A percentile compares a stretch with the other conserved stretches of the same genome.
phyloP scores from a whole-genome alignment of 2,329 filamentous ascomycete species.

The Pseudogymnoascus destructans region DNA sequence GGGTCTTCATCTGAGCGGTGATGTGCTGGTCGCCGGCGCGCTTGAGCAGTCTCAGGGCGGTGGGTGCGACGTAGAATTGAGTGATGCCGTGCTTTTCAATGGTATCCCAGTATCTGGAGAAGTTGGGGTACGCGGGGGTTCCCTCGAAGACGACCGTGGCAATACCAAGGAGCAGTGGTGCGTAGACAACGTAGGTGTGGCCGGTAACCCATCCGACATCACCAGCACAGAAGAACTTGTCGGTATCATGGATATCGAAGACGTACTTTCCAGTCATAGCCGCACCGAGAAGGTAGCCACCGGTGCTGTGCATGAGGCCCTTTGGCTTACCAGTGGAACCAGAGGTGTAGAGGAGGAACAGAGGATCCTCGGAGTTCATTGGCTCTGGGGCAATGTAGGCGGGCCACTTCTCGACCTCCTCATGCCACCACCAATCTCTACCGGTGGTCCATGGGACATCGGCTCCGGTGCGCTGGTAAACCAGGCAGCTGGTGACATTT shows the following conservation, averaged over 20 bases:
- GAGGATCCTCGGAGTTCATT: slow-evolving; percentile 86
- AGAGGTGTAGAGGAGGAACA: slow-evolving; percentile 96
- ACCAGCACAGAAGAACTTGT: slow-evolving; percentile 93
- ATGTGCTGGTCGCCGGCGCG: slow-evolving; percentile 89
- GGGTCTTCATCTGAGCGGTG: slow-evolving; percentile 74
- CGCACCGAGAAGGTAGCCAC: slow-evolving; percentile 84
- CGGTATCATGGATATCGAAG: slow-evolving; percentile 90
- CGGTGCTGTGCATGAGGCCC: slow-evolving; percentile 96
- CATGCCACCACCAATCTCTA: slow-evolving; percentile 95
- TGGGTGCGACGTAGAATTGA: slow-evolving; percentile 97
- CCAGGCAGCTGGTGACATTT: slow-evolving; percentile 69
- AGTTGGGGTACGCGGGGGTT: slow-evolving; percentile 92
- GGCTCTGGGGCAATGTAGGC: slow-evolving; percentile 78
- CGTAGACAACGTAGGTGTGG: slow-evolving; percentile 96
- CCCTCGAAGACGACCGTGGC: slow-evolving; percentile 96
- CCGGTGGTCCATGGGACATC: slow-evolving; percentile 84
- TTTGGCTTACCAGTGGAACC: slow-evolving; percentile 98
- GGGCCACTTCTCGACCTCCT: slow-evolving; percentile 95
- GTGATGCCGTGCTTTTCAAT: slow-evolving; percentile 91
- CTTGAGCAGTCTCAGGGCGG: slow-evolving; percentile 84
- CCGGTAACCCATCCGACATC: slow-evolving; percentile 99
- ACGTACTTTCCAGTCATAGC: slow-evolving; percentile 95
- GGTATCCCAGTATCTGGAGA: slow-evolving; percentile 98
- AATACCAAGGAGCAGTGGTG: slow-evolving; percentile 82
- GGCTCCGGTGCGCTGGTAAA: slow-evolving; percentile 89